phyloP scores from a whole-genome alignment of 768 basidiomycete species.

The Clitopilus passeckerianus region DNA sequence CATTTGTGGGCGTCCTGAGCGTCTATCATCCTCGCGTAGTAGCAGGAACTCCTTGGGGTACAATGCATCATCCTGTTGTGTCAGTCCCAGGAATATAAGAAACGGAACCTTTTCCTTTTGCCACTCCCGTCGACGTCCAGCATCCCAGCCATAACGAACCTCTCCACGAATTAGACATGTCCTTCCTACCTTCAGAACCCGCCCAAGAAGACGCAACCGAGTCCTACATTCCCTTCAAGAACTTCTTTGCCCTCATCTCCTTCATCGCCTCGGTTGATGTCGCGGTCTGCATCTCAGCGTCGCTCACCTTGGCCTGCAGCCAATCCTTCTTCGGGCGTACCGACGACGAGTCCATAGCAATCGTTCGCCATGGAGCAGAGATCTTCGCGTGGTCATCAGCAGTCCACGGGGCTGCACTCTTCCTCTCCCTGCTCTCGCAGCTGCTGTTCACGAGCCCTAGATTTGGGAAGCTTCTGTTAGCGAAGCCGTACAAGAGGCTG shows the following conservation, averaged over 20 bases:
- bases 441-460: not conserved
- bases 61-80: not conserved
- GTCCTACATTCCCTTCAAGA: not conserved
- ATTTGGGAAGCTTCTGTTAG: not conserved
- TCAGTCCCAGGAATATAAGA: not conserved
- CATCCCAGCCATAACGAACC: not conserved
- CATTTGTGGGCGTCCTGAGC: too few species aligned
- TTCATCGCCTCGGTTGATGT: not conserved
- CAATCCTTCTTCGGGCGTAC: not conserved
- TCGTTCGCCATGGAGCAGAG: not conserved
- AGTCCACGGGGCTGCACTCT: not conserved
- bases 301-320: not conserved
- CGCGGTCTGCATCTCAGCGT: not conserved
- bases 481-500: not conserved
- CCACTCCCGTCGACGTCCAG: too few species aligned
- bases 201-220: not conserved
- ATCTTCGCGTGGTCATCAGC: not conserved
- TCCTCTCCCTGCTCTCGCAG: not conserved
- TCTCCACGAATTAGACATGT: not conserved
- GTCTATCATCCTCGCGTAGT: not conserved
- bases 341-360: not conserved
- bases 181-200: not conserved
- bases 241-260: not conserved
- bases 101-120: not conserved
- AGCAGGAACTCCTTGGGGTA: not conserved